A percentile compares a stretch with the other conserved stretches of the same genome.
These are phyloP conservation scores for Boletus sp. DNA, from an alignment of 768 basidiomycete genomes.

Conservation along the genomic window DNA sequence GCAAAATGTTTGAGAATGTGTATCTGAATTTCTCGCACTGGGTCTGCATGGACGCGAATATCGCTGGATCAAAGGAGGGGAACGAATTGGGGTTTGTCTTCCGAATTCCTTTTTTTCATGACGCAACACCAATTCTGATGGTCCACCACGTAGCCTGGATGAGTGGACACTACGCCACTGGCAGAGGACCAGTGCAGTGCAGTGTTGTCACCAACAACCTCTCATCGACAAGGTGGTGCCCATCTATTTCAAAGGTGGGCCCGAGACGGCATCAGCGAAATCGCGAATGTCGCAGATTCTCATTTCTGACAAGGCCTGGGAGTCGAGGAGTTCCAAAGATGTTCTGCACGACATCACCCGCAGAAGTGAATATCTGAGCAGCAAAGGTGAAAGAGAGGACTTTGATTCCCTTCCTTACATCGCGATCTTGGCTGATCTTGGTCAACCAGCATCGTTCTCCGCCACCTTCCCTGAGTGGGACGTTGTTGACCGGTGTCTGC, in stretches of 20 bases:
- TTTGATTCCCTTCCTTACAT: conserved; percentile 4
- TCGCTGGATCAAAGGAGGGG: too few species aligned
- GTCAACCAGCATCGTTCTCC: background rate
- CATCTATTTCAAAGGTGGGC: conserved; percentile 7
- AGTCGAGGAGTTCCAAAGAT: background rate
- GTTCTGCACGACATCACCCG: background rate
- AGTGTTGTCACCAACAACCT: conserved; percentile 14
- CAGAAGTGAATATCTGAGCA: background rate
- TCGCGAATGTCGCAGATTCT: conserved; percentile 16
- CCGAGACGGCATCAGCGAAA: background rate
- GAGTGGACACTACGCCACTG: conserved; percentile 14
- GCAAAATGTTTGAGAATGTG: background rate
- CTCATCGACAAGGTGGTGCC: conserved; percentile 18
- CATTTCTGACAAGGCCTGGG: too few species aligned
- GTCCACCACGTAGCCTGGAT: background rate
- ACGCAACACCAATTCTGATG: background rate
- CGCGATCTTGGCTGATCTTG: conserved; percentile 14
- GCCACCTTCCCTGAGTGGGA: background rate
- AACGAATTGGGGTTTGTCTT: background rate
- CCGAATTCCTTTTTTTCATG: background rate
- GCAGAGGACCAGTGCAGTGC: too few species aligned
- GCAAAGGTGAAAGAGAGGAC: background rate
- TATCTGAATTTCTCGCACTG: background rate
- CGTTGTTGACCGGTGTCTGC: conserved; percentile 6
- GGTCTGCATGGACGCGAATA: too few species aligned